Base-by-base conservation (phyloP, 768 basidiomycete genomes). In the Scleroderma bovista region DNA sequence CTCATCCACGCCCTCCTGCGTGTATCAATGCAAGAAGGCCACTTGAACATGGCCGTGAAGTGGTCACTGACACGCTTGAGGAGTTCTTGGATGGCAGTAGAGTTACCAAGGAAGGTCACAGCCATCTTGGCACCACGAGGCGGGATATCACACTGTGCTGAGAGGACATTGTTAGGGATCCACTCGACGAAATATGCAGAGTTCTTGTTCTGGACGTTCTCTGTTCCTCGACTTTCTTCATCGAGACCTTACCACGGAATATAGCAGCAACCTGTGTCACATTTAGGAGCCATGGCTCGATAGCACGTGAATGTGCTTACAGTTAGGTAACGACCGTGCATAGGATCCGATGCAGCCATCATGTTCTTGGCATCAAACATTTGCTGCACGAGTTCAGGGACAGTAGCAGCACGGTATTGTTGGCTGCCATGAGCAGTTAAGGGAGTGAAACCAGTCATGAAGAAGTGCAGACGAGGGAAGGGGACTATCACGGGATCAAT, bases 281-380 rank as follows among this genome's bases (percentile, higher is more conserved):
- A n/a, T n/a, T n/a, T n/a, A n/a, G n/a, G n/a, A 56, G 93, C 93
- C 22, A 93, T 93, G 56, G 94, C 83, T 84, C 86, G 43, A 22
- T n/a, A n/a, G n/a, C n/a, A 11, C 33, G 22, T 22, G 45, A 44
- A 39, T 12, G 36, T 32, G 61, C 80, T 45, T 60, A 86, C 95
- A 36, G 96, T 99, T 53, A 99, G 86, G 76, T 98, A 99, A 60
- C 93, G 89, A 55, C 96, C 96, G 59, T 96, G 88, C 64, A 93
- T 78, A 37, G 96, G 96, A 75, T 97, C 93, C 20, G 88, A 89
- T 20, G 96, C 96, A 59, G 94, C 93, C 93, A 97, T 95, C 92
- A 95, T 94, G 85, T 97, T 97, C 83, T 96, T 97, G 41, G 93
- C 91, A 61, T 97, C 95, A 70, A 98, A 99, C 94, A 98, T 98